phyloP scores from a whole-genome alignment of 2,329 filamentous ascomycete genomes.

The Claviceps maximensis region DNA sequence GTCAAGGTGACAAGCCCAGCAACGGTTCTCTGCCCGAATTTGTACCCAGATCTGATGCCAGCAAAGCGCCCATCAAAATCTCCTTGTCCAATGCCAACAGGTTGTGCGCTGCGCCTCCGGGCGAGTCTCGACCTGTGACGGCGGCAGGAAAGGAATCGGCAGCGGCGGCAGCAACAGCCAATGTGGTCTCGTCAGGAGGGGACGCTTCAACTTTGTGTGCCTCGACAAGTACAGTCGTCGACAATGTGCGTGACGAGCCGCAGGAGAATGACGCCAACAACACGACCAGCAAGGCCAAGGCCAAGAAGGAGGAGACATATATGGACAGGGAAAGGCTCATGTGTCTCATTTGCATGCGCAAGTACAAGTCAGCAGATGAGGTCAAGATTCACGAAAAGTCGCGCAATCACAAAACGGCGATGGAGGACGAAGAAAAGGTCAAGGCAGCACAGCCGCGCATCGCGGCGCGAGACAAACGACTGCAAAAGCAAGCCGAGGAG shows the following conservation, averaged over 20 bases:
- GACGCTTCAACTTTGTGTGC: background rate
- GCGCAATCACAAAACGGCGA: constrained; percentile 27
- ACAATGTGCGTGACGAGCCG: background rate
- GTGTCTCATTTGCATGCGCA: constrained; percentile 33
- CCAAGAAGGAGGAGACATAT: constrained; percentile 37
- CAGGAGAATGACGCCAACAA: background rate
- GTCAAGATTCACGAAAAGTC: constrained; percentile 29
- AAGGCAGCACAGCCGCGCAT: constrained; percentile 34
- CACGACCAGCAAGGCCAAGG: background rate
- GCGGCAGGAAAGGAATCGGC: background rate
- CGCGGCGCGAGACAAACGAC: constrained; percentile 25
- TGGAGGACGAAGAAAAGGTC: constrained; percentile 26
- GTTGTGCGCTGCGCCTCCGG: background rate
- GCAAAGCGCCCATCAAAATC: constrained; percentile 16
- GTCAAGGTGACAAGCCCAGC: constrained; percentile 1
- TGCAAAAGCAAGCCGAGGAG: constrained; percentile 18
- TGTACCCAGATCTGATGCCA: constrained; percentile 1
- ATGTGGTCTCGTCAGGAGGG: background rate
- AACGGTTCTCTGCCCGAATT: background rate
- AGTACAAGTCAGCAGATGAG: constrained; percentile 30
- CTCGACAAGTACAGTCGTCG: background rate
- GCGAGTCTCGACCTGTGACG: background rate
- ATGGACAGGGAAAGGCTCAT: constrained; percentile 39
- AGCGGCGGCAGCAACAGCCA: background rate
- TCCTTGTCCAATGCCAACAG: constrained; percentile 15